Evolutionary conservation across 805 yeast species (phyloP).

Genomic region (Candida easanensis): DNA sequence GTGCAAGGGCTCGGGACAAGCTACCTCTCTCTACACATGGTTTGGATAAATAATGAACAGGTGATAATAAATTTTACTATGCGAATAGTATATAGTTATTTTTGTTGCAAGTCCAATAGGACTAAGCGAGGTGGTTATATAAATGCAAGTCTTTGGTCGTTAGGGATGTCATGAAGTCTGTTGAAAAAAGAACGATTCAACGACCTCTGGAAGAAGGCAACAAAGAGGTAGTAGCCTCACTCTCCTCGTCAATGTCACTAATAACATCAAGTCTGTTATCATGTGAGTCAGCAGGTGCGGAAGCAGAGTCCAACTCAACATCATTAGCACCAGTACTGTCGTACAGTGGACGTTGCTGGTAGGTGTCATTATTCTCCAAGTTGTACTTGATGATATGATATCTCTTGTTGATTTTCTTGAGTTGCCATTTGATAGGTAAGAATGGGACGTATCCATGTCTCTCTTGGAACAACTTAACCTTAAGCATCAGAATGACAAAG

Average conservation of each 20-base stretch:
- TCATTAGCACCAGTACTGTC: constrained; percentile 11
- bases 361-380: constrained; percentile 33
- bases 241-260: constrained; percentile 10
- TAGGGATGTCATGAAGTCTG: too few species aligned
- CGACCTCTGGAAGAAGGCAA: constrained; percentile 14
- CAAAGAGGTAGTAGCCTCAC: constrained; percentile 21
- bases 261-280: constrained; percentile 7
- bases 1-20: too few species aligned
- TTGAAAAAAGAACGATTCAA: too few species aligned
- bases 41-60: too few species aligned
- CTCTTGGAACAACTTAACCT: constrained; percentile 50
- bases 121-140: too few species aligned
- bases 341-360: constrained; percentile 12
- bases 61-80: too few species aligned
- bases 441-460: constrained; percentile 57
- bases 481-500: constrained; percentile 43
- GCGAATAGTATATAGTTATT: too few species aligned
- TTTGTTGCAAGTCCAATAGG: too few species aligned
- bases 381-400: constrained; percentile 31
- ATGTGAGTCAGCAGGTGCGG: not conserved
- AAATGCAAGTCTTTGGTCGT: too few species aligned
- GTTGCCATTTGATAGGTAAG: constrained; percentile 63
- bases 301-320: constrained; percentile 12
- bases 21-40: too few species aligned
- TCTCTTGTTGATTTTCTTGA: constrained; percentile 45